phyloP scores from a whole-genome alignment of 2,329 filamentous ascomycete species.

The Pseudocercospora pini-densiflorae region DNA sequence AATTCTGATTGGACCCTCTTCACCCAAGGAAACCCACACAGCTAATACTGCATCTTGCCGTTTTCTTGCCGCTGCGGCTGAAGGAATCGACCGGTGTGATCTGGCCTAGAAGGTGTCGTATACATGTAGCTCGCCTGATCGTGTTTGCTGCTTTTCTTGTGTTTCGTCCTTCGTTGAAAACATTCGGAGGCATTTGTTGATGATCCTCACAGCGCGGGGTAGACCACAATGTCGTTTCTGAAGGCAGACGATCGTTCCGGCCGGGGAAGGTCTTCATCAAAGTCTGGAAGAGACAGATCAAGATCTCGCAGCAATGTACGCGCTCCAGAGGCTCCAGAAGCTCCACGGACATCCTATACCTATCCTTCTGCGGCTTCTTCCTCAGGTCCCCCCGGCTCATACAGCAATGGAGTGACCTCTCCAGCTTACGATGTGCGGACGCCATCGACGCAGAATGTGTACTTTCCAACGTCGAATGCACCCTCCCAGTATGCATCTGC shows the following conservation, averaged over 20 bases:
- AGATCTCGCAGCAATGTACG: constrained; percentile 47
- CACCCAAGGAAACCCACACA: background rate
- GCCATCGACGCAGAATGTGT: constrained; percentile 32
- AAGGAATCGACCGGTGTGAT: constrained; percentile 2
- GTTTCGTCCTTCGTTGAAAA: background rate
- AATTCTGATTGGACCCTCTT: background rate
- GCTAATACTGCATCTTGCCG: constrained; percentile 5
- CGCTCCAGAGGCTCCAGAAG: constrained; percentile 39
- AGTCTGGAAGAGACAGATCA: constrained; percentile 40
- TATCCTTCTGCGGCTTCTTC: constrained; percentile 26
- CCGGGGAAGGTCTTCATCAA: constrained; percentile 50
- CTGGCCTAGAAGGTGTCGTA: background rate
- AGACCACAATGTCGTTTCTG: constrained; percentile 33
- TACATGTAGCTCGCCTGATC: background rate
- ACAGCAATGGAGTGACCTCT: constrained; percentile 29
- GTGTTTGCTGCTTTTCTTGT: background rate
- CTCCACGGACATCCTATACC: constrained; percentile 23
- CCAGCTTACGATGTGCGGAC: constrained; percentile 49
- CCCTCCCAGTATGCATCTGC: constrained; percentile 24
- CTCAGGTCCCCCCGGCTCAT: constrained; percentile 28
- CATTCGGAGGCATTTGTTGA: background rate
- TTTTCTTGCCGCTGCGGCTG: constrained; percentile 1
- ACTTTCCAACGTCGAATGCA: constrained; percentile 22
- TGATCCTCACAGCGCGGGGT: background rate
- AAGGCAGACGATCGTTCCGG: constrained; percentile 47